Conservation (phyloP, 169 alveolate genomes). For the Plasmodium yoelii region DNA sequence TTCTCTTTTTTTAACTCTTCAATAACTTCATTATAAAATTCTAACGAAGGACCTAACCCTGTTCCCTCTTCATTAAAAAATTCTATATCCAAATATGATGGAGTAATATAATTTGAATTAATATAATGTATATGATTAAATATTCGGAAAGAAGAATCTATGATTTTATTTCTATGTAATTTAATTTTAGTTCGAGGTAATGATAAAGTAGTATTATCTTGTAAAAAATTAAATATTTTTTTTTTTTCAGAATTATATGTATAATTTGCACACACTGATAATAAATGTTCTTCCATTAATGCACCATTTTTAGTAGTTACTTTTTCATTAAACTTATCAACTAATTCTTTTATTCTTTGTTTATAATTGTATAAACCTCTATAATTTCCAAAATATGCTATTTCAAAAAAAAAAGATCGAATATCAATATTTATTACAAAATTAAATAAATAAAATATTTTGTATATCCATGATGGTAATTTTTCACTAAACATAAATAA, state of each 20-base stretch:
- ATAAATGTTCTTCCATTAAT: slow-evolving; percentile 69
- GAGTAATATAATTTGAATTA: slow-evolving; percentile 62
- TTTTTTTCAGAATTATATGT: slow-evolving; percentile 69
- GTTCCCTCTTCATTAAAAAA: slow-evolving; percentile 83
- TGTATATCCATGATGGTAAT: slow-evolving; percentile 71
- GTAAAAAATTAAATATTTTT: slow-evolving; percentile 57
- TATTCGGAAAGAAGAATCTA: slow-evolving; percentile 60
- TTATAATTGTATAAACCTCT: slow-evolving; percentile 76
- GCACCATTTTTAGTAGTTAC: slow-evolving; percentile 28
- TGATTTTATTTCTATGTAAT: slow-evolving; percentile 62
- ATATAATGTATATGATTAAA: slow-evolving; percentile 76
- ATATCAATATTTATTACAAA: slow-evolving; percentile 73
- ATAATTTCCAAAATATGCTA: slow-evolving; percentile 67
- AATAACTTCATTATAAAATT: slow-evolving; percentile 79
- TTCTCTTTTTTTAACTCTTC: slow-evolving; percentile 78
- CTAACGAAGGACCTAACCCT: slow-evolving; percentile 86
- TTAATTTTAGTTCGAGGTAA: slow-evolving; percentile 73
- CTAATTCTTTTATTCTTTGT: slow-evolving; percentile 75
- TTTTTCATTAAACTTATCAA: slow-evolving; percentile 75
- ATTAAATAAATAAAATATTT: slow-evolving; percentile 64
- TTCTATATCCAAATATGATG: slow-evolving; percentile 68
- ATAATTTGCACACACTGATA: slow-evolving; percentile 72
- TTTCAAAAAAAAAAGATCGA: slow-evolving; percentile 53
- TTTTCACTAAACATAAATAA: slow-evolving; percentile 74
- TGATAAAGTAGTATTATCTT: slow-evolving; percentile 44